Percentiles rank a stretch among this genome's conserved stretches.
Evolutionary conservation across 164 flowering plant species (phyloP).

Genomic region (Vitis vinifera): ASM3070453v1 NC_081822.1:2307001-2307500

Average conservation of each 20-base stretch:
- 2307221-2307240: constrained; percentile 11
- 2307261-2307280: constrained; percentile 16
- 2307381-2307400: constrained; percentile 28
- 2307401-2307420: constrained; percentile 15
- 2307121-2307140: constrained; percentile 30
- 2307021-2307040: constrained; percentile 88
- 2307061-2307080: constrained; percentile 26
- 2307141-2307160: constrained; percentile 20
- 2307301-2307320: constrained; percentile 13
- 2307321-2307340: constrained; percentile 3
- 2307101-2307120: constrained; percentile 18
- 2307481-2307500: constrained; percentile 20
- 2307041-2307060: constrained; percentile 38
- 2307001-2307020: constrained; percentile 64
- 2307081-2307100: constrained; percentile 20
- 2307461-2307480: constrained; percentile 26
- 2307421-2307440: constrained; percentile 38
- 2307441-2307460: constrained; percentile 46
- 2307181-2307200: constrained; percentile 25
- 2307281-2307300: constrained; percentile 11
- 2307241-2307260: constrained; percentile 12
- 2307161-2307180: constrained; percentile 22
- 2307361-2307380: constrained; percentile 15
- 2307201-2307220: constrained; percentile 7
- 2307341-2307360: constrained; percentile 10